A percentile compares a stretch with the other conserved stretches of the same genome.
These are phyloP conservation scores for Polyporus arcularius DNA, from an alignment of 768 basidiomycete species.

Conservation along the genomic window DNA sequence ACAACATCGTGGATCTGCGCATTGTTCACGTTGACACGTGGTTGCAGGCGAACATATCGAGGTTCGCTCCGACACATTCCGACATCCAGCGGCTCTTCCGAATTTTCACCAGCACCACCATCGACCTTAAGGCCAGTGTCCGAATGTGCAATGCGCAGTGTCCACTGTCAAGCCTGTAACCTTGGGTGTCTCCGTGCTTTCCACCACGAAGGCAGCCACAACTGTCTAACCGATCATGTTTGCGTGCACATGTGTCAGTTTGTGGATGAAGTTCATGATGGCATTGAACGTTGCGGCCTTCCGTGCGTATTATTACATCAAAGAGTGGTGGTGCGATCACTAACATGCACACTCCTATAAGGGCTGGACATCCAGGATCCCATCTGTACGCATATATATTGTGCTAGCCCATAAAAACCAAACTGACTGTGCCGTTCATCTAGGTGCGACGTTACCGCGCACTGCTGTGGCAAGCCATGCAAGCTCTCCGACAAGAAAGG, in stretches of 20 bases:
- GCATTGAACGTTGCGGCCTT: slow-evolving; percentile 41
- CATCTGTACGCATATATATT: slow-evolving; percentile 47
- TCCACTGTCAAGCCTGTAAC: slow-evolving; percentile 44
- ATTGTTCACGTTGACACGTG: slow-evolving; percentile 52
- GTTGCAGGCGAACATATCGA: slow-evolving; percentile 48
- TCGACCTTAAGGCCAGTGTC: slow-evolving; percentile 47
- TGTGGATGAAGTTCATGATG: slow-evolving; percentile 30
- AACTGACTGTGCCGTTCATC: too few relatives aligned
- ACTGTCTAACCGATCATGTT: slow-evolving; percentile 51
- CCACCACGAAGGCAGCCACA: slow-evolving; percentile 47
- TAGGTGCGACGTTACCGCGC: slow-evolving; percentile 53
- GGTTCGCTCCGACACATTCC: slow-evolving; percentile 47
- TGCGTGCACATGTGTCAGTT: slow-evolving; percentile 48
- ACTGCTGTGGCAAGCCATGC: slow-evolving; percentile 59
- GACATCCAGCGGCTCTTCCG: slow-evolving; percentile 47
- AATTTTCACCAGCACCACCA: slow-evolving; percentile 40
- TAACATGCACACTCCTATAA: slow-evolving; percentile 28
- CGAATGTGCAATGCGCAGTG: slow-evolving; percentile 55
- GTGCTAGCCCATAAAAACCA: neutral
- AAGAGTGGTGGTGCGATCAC: too few relatives aligned
- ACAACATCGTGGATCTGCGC: slow-evolving; percentile 41
- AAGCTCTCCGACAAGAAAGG: slow-evolving; percentile 46
- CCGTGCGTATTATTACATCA: slow-evolving; percentile 37
- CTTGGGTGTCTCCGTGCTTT: slow-evolving; percentile 48
- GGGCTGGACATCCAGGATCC: slow-evolving; percentile 58